These are phyloP conservation scores for Termitomyces sp. DNA, from an alignment of 768 basidiomycete species.

Conservation along the genomic window DNA sequence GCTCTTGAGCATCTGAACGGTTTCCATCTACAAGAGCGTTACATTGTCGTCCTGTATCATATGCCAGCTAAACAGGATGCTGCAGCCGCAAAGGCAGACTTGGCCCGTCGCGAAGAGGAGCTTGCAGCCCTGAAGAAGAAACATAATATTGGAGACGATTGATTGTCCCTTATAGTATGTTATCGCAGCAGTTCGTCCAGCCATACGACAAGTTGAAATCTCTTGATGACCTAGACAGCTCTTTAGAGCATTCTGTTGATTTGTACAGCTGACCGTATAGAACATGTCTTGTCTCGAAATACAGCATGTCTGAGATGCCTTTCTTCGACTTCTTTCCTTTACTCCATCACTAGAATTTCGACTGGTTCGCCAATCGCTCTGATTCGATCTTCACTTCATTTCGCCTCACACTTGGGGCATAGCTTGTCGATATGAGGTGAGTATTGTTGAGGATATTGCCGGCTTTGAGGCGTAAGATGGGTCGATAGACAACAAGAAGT, in stretches of 20 bases:
- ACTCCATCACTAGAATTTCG: background rate
- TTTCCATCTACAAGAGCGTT: slow-evolving; percentile 96
- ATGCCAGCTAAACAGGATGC: slow-evolving; percentile 98
- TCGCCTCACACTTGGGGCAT: slow-evolving; percentile 45
- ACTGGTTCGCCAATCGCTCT: too few species aligned
- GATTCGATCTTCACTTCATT: background rate
- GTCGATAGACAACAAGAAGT: background rate
- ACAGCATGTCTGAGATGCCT: slow-evolving; percentile 6
- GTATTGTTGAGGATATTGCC: slow-evolving; percentile 64
- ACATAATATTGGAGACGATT: slow-evolving; percentile 79
- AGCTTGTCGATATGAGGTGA: slow-evolving; percentile 55
- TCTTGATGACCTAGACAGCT: background rate
- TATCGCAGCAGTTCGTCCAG: slow-evolving; percentile 9
- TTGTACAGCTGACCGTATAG: background rate
- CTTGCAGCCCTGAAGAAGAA: slow-evolving; percentile 80
- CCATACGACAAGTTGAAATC: slow-evolving; percentile 1
- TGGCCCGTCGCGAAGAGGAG: slow-evolving; percentile 89
- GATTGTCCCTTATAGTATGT: slow-evolving; percentile 20
- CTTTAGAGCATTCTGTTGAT: background rate
- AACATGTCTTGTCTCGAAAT: slow-evolving; percentile 1
- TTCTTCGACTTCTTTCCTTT: background rate
- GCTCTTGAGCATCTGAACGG: slow-evolving; percentile 96
- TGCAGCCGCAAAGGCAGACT: slow-evolving; percentile 86
- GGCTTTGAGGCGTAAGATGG: slow-evolving; percentile 29
- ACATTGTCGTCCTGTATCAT: slow-evolving; percentile 96